Percentiles rank a stretch among this genome's conserved stretches.
Evolutionary conservation across 2,329 filamentous ascomycete species (phyloP).

Genomic region (Aspergillus quadricinctus): DNA sequence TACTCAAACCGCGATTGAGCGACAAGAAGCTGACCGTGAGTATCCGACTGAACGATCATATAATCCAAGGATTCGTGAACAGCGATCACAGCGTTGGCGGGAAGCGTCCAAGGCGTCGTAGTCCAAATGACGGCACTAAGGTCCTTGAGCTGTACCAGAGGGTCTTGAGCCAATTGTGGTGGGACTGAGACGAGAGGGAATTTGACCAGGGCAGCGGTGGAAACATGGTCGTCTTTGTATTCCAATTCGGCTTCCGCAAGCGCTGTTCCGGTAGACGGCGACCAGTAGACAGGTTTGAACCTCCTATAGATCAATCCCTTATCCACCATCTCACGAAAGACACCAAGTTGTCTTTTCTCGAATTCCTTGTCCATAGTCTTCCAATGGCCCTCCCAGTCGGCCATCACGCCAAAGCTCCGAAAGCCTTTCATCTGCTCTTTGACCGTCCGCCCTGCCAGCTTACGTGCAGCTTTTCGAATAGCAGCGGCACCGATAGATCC

Average conservation of each 20-base stretch:
- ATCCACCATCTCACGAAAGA: conserved; percentile 60
- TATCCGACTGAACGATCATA: conserved; percentile 56
- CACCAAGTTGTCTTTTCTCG: conserved; percentile 55
- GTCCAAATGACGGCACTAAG: conserved; percentile 94
- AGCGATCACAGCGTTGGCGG: conserved; percentile 86
- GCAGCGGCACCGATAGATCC: conserved; percentile 39
- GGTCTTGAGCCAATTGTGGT: conserved; percentile 39
- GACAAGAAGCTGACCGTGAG: conserved; percentile 62
- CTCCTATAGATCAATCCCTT: conserved; percentile 59
- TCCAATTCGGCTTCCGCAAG: conserved; percentile 62
- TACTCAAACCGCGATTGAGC: conserved; percentile 65
- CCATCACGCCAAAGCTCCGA: conserved; percentile 59
- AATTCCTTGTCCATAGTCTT: conserved; percentile 60
- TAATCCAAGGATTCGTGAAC: conserved; percentile 73
- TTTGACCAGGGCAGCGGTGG: conserved; percentile 62
- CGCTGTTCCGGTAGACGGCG: conserved; percentile 60
- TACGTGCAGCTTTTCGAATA: conserved; percentile 52
- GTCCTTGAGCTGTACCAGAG: conserved; percentile 42
- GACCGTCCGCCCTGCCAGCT: conserved; percentile 53
- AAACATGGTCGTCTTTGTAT: conserved; percentile 59
- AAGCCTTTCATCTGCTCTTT: conserved; percentile 58
- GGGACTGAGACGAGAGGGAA: conserved; percentile 61
- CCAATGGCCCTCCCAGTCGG: conserved; percentile 60
- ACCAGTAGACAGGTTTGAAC: conserved; percentile 64
- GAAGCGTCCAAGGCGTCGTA: conserved; percentile 95